Base-by-base conservation (phyloP, 495 filamentous ascomycete species). In the Penicillium argentinense region DNA sequence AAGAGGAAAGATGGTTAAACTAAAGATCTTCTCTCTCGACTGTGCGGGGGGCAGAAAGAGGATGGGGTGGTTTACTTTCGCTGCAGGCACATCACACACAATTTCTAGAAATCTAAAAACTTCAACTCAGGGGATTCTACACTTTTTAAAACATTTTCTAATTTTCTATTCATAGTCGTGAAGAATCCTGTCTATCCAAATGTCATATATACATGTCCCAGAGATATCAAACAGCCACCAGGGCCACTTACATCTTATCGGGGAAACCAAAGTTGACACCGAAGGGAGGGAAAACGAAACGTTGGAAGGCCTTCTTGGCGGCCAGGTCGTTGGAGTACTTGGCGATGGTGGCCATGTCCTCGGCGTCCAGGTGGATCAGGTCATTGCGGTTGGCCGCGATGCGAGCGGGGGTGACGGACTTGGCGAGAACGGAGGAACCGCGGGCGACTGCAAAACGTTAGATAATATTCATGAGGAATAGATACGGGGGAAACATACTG, bases 211-310 rank as follows among this genome's bases (percentile, higher is more conserved):
- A 19, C 21, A 21, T 21, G n/a, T n/a, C n/a, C n/a, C 17, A 36
- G 33, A 36, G 21, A 30, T 3, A 9, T 36, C 33, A 36, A 12
- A 42, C 16, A 24, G 26, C 27, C 40, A 24, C 1, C 4, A 22
- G 19, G 12, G 32, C 14, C 13, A 32, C 47, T 45, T 65, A 71
- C 19, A 52, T 51, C 78, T 86, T 87, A 58, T 91, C 86, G 17
- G 86, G 86, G 70, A 89, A 91, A 3, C 87, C 87, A 56, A 88
- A 83, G 57, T 87, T 75, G 14, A 88, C 71, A 2, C 87, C 86
- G 63, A 91, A 93, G 3, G 85, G 78, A 47, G 88, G 88, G 59
- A 85, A 89, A 13, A 93, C 85, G 50, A 81, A 91, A 57, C 88
- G 77, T 64, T 77, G 75, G 47, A 85, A 59, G 52, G 81, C 81